Percentiles rank a stretch among this genome's conserved stretches.
These are phyloP conservation scores for Mrakia hoshinonis DNA, from an alignment of 768 basidiomycete species.

Conservation along the genomic window DNA sequence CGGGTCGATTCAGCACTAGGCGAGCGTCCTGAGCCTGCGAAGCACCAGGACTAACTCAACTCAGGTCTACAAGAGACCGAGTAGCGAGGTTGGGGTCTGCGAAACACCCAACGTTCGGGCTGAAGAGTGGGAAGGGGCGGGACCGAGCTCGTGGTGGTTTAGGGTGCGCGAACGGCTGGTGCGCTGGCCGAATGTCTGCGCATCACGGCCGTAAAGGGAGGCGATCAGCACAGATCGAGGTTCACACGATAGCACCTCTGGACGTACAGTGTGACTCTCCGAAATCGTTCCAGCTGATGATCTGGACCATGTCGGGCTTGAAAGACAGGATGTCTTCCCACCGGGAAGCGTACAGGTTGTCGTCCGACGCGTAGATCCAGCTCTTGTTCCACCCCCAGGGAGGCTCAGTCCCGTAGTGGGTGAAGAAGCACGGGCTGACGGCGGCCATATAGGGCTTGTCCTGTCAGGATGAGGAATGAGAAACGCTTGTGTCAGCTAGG, in stretches of 20 bases:
- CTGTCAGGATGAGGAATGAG: not conserved
- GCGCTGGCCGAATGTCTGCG: not conserved
- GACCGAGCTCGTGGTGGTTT: not conserved
- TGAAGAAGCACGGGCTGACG: conserved; percentile 40
- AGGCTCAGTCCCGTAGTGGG: conserved; percentile 40
- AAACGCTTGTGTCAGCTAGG: not conserved
- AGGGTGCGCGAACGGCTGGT: too few species aligned
- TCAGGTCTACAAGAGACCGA: too few species aligned
- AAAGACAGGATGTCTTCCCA: conserved; percentile 34
- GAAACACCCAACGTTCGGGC: too few species aligned
- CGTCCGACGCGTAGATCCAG: conserved; percentile 41
- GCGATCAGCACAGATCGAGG: too few species aligned
- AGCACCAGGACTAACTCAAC: too few species aligned
- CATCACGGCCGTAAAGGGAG: not conserved
- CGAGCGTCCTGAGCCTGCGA: too few species aligned
- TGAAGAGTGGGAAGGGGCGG: conserved; percentile 31
- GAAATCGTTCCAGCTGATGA: conserved; percentile 42
- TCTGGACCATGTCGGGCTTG: conserved; percentile 37
- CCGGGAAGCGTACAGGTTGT: conserved; percentile 37
- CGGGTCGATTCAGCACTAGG: too few species aligned
- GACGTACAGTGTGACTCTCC: conserved; percentile 34
- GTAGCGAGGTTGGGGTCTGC: too few species aligned
- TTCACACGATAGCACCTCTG: too few species aligned
- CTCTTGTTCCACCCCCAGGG: conserved; percentile 42
- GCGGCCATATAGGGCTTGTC: conserved; percentile 41